Conservation (phyloP, 441 rosid species). For the Brassica balearica region DNA sequence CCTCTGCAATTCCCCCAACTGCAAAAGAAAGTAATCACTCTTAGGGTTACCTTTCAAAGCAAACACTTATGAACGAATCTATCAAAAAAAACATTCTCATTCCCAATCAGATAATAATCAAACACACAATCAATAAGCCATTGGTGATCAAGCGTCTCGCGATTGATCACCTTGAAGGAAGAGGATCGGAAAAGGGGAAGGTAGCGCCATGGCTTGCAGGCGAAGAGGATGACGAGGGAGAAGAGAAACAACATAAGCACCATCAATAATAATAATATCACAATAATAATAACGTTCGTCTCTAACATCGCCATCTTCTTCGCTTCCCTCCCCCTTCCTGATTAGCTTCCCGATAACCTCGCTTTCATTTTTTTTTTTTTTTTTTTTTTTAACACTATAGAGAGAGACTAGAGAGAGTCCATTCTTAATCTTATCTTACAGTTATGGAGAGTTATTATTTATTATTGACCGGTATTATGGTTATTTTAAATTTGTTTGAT, state of each 20-base stretch:
- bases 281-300: constrained; percentile 59
- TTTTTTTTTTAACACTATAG: background rate
- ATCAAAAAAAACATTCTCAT: background rate
- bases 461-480: background rate
- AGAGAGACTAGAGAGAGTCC: background rate
- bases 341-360: constrained; percentile 67
- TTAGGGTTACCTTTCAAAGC: background rate
- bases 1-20: constrained; percentile 77
- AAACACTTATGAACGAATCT: constrained; percentile 1
- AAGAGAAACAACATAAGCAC: constrained; percentile 64
- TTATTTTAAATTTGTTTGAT: background rate
- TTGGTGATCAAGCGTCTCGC: background rate
- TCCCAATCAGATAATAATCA: background rate
- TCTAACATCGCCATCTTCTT: constrained; percentile 67
- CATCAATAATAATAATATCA: constrained; percentile 48
- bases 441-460: background rate
- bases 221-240: constrained; percentile 68
- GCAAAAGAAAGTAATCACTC: constrained; percentile 10
- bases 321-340: constrained; percentile 46
- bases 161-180: constrained; percentile 57
- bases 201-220: constrained; percentile 93
- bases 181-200: constrained; percentile 54
- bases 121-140: background rate
- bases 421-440: background rate
- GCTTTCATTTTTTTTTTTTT: constrained; percentile 68